Base-by-base conservation (phyloP, 2,329 filamentous ascomycete species). In the Camptophora hylomeconis region DNA sequence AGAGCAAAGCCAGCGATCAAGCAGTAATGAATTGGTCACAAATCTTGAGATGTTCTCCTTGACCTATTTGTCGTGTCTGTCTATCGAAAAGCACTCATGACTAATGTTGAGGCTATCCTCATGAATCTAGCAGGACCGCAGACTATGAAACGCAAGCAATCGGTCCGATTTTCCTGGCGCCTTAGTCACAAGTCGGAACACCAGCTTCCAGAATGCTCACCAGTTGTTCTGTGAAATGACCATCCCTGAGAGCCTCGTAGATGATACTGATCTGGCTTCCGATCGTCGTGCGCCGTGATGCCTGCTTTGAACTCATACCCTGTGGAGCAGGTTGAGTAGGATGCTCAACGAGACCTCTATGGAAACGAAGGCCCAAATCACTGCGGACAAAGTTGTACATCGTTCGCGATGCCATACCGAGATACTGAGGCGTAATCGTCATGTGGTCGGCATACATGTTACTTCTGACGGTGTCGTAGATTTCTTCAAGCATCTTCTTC, bases 311-410 rank as follows among this genome's bases (percentile, higher is more conserved):
- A 3, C 2, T 32, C 24, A 13, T 39, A 30, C 0, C 45, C 41
- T 1, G n/a, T n/a, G n/a, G n/a, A n/a, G n/a, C n/a, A n/a, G n/a
- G n/a, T n/a, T n/a, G n/a, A n/a, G n/a, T n/a, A n/a, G 48, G 45
- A 15, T 53, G 49, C 16, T 53, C 50, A 5, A 37, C 33, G 2
- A 52, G 29, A 3, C 49, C 50, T 12, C 44, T 45, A 30, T 52
- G 47, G 35, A 53, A 41, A 4, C 48, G 46, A 8, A 60, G 44
- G 2, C 32, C 37, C 11, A 60, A 43, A 5, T 45, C 45, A 7
- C 41, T 33, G 2, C 56, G 49, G 5, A 60, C 51, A 31, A 50
- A 53, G 3, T 21, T 24, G 40, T 60, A 60, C 12, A 58, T 33
- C 2, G 27, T 38, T 18, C 36, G 36, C 6, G 53, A 51, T 4